phyloP scores from a whole-genome alignment of 208 protist genomes.

The Naegleria gruberi region DNA sequence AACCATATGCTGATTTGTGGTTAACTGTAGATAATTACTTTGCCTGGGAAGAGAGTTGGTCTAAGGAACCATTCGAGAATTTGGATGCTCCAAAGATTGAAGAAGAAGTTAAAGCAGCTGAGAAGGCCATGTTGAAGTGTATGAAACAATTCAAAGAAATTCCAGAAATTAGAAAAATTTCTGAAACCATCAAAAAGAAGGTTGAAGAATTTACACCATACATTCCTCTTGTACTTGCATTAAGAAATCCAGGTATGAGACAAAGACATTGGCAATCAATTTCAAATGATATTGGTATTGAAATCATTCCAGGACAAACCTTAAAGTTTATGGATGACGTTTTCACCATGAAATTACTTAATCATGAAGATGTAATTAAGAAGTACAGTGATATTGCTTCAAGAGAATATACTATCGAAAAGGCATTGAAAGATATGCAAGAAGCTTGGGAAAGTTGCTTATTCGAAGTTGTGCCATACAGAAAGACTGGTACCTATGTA shows the following conservation, averaged over 20 bases:
- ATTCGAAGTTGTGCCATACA: conserved; percentile 72
- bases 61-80: conserved; percentile 59
- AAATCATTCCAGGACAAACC: conserved; percentile 72
- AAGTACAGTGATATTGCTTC: conserved; percentile 81
- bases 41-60: conserved; percentile 62
- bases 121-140: conserved; percentile 71
- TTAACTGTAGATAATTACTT: conserved; percentile 77
- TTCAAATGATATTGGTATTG: conserved; percentile 75
- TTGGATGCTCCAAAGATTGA: conserved; percentile 83
- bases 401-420: conserved; percentile 90
- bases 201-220: conserved; percentile 89
- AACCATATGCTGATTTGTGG: conserved; percentile 89
- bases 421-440: conserved; percentile 83
- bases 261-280: conserved; percentile 88
- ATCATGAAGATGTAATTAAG: conserved; percentile 69
- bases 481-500: conserved; percentile 80
- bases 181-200: conserved; percentile 62
- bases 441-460: conserved; percentile 70
- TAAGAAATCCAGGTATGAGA: conserved; percentile 88
- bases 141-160: conserved; percentile 63
- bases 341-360: conserved; percentile 53
- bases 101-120: conserved; percentile 57
- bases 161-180: conserved; percentile 69
- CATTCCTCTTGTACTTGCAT: conserved; percentile 81
- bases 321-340: conserved; percentile 73